Evolutionary conservation across 1,284 basidiomycete genomes (phyloP).

Genomic region (Prillingera fragicola): DNA sequence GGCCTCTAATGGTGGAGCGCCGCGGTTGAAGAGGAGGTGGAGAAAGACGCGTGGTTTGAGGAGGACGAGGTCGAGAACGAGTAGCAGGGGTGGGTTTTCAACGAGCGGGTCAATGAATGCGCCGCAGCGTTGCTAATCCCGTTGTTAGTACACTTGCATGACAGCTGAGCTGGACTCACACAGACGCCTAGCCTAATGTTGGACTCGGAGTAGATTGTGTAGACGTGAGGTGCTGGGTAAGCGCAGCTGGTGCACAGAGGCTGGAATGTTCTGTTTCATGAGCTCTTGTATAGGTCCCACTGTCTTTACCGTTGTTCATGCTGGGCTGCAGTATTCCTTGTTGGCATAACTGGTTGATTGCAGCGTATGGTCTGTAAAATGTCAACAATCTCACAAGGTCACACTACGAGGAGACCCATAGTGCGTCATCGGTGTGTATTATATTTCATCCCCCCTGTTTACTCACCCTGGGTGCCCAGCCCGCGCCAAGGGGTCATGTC

Average conservation of each 20-base stretch:
- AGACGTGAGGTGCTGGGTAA: conserved; percentile 61
- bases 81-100: conserved; percentile 71
- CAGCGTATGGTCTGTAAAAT: too few relatives aligned
- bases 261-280: too few relatives aligned
- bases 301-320: not conserved
- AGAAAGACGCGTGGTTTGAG: conserved; percentile 80
- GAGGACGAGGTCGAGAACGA: conserved; percentile 77
- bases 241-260: conserved; percentile 78
- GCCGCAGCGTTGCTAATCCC: conserved; percentile 56
- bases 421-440: too few relatives aligned
- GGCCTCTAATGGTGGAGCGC: conserved; percentile 53
- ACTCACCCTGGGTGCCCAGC: too few relatives aligned
- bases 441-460: not conserved
- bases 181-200: conserved; percentile 78
- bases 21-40: conserved; percentile 84
- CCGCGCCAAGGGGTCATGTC: too few relatives aligned
- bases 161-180: conserved; percentile 46
- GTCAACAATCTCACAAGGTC: too few relatives aligned
- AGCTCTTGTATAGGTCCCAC: not conserved
- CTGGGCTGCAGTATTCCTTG: not conserved
- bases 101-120: conserved; percentile 82
- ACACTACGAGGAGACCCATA: too few relatives aligned
- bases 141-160: not conserved
- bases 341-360: too few relatives aligned
- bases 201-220: conserved; percentile 78